Evolutionary conservation across 2,329 filamentous ascomycete species (phyloP).

Genomic region (Fusarium goolgardi): DNA sequence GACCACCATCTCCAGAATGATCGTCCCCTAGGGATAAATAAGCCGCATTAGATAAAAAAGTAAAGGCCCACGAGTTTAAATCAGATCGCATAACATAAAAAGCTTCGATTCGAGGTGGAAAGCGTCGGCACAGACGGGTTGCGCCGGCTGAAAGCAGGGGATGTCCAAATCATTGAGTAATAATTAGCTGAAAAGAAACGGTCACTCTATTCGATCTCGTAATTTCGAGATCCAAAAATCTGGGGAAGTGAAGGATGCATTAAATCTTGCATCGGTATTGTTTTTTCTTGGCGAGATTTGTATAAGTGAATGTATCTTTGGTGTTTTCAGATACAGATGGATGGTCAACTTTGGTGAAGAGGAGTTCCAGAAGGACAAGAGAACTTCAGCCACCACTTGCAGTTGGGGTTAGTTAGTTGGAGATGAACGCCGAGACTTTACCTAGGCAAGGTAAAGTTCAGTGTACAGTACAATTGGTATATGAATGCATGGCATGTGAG

Average conservation of each 20-base stretch:
- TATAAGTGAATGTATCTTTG: neutral
- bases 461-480: neutral
- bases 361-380: constrained; percentile 20
- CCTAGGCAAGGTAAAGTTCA: neutral
- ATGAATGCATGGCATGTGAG: neutral
- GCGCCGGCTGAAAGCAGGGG: constrained; percentile 28
- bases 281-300: constrained; percentile 2
- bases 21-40: neutral
- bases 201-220: constrained; percentile 25
- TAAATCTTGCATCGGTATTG: neutral
- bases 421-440: neutral
- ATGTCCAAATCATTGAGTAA: constrained; percentile 35
- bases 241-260: constrained; percentile 32
- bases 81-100: neutral
- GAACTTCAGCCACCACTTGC: neutral
- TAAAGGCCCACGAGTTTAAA: constrained; percentile 31
- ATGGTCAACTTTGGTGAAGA: neutral
- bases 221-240: constrained; percentile 24
- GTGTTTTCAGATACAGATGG: neutral
- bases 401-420: constrained; percentile 19
- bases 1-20: constrained; percentile 20
- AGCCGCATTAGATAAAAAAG: constrained; percentile 5
- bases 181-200: constrained; percentile 13
- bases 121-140: constrained; percentile 29
- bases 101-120: neutral